Percentiles rank a stretch among this genome's conserved stretches.
Conservation (phyloP, 2,329 filamentous ascomycete species). For the Zasmidium angulare region DNA sequence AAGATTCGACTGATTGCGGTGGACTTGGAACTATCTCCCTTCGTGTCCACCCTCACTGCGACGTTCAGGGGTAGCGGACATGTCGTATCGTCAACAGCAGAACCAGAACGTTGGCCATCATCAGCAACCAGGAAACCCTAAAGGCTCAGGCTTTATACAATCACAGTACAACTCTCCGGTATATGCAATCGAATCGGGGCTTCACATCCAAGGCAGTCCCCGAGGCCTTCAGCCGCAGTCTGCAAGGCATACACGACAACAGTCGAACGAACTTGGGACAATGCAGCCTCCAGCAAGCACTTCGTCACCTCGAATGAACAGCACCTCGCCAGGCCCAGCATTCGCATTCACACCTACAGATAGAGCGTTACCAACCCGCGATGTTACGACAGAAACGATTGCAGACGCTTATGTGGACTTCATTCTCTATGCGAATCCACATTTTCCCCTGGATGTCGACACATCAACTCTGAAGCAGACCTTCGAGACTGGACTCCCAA, state of each 20-base stretch:
- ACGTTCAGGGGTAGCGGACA: background rate
- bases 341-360: conserved; percentile 43
- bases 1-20: background rate
- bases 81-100: conserved; percentile 27
- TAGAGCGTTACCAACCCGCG: conserved; percentile 62
- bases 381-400: conserved; percentile 69
- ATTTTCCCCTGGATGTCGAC: conserved; percentile 68
- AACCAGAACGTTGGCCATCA: conserved; percentile 15
- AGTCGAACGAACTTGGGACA: conserved; percentile 18
- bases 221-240: conserved; percentile 18
- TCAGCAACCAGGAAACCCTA: conserved; percentile 20
- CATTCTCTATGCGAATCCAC: conserved; percentile 88
- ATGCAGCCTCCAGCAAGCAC: conserved; percentile 27
- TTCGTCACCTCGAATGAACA: conserved; percentile 22
- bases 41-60: background rate
- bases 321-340: conserved; percentile 14
- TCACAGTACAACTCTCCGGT: conserved; percentile 24
- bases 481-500: conserved; percentile 72
- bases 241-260: conserved; percentile 9
- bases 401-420: conserved; percentile 82
- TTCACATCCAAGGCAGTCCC: conserved; percentile 20
- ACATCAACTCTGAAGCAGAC: conserved; percentile 69
- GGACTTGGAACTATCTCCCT: too few species aligned
- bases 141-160: conserved; percentile 22
- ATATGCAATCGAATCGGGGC: conserved; percentile 26